Base-by-base conservation (phyloP, 1,284 basidiomycete genomes). In the Puccinia triticina region DNA sequence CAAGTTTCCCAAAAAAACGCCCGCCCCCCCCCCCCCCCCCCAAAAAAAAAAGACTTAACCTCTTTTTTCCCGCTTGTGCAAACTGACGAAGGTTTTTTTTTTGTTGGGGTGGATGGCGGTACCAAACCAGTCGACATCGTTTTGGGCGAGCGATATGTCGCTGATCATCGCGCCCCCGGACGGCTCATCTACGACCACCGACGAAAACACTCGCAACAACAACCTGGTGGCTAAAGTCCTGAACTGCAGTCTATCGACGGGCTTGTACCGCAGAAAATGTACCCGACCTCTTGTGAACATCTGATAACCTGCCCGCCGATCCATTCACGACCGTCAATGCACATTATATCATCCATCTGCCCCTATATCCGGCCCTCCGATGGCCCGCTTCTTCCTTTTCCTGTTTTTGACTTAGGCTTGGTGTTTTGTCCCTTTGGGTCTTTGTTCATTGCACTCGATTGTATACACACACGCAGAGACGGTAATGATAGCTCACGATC, bases 241-340 rank as follows among this genome's bases (percentile, higher is more conserved):
- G 29, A 79, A 79, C 29, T 79, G 77, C 59, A 79, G 50, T 57
- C 26, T 79, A 71, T 69, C 77, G 1, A 79, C 77, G 7, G 77
- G 77, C 26, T 53, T 79, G 34, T 71, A 69, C 34, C 43, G 77
- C 21, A 50, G 77, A 29, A 79, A 71, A 79, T 53, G 64, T 40
- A 50, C 53, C 5, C 71, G 53, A 55, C 46, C 77, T n/a, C 34
- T 79, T 29, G 77, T 79, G 14, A 76, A 76, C 59, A 64, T 76
- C 34, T 76, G 48, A 61, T 61, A 7, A 29, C 3, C 29, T 7
- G 10, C 26, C 59, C 14, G 34, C 26, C 4, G 12, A 66, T 66
- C 18, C 23, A 40, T 37, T 23, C 40, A 26, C 21, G 23, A n/a
- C 21, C 10, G 7, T 57, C n/a, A 11, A n/a, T 57, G 26, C 4